Evolutionary conservation across 2,329 filamentous ascomycete species (phyloP).

Genomic region (Phaeosphaeriaceae sp.): DNA sequence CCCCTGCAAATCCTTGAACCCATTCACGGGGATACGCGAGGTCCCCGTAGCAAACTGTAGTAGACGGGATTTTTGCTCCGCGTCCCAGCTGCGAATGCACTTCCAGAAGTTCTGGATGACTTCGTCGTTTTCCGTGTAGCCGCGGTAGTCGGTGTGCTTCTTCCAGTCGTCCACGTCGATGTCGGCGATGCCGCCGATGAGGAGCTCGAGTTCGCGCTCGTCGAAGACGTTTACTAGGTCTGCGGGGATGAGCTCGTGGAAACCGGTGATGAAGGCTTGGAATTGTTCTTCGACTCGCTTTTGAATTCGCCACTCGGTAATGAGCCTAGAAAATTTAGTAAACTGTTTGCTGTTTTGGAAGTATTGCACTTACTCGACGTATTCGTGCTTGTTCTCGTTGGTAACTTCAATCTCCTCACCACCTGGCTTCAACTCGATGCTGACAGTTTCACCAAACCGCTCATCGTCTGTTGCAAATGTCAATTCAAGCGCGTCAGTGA

Average conservation of each 20-base stretch:
- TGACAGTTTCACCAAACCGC: slow-evolving; percentile 91
- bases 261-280: slow-evolving; percentile 95
- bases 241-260: slow-evolving; percentile 95
- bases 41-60: slow-evolving; percentile 98
- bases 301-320: slow-evolving; percentile 99
- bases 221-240: slow-evolving; percentile 99
- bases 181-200: slow-evolving; percentile 99
- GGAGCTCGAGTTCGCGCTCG: slow-evolving; percentile 91
- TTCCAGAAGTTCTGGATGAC: slow-evolving; percentile 99
- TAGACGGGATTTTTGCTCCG: slow-evolving; percentile 95
- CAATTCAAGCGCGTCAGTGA: slow-evolving; percentile 90
- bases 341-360: background rate
- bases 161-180: slow-evolving; percentile 99
- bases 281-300: slow-evolving; percentile 99
- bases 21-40: slow-evolving; percentile 96
- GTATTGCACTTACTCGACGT: slow-evolving; percentile 74
- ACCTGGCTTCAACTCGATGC: slow-evolving; percentile 89
- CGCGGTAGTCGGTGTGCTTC: slow-evolving; percentile 99
- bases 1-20: slow-evolving; percentile 98
- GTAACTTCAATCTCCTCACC: slow-evolving; percentile 94
- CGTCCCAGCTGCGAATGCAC: slow-evolving; percentile 94
- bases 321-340: slow-evolving; percentile 63
- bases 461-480: slow-evolving; percentile 98
- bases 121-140: slow-evolving; percentile 96
- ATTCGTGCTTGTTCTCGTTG: slow-evolving; percentile 99